A percentile compares a stretch with the other conserved stretches of the same genome.
Evolutionary conservation across 225 moss, liverwort and hornwort species (phyloP).

Genomic region (Takakia lepidozioides): DNA sequence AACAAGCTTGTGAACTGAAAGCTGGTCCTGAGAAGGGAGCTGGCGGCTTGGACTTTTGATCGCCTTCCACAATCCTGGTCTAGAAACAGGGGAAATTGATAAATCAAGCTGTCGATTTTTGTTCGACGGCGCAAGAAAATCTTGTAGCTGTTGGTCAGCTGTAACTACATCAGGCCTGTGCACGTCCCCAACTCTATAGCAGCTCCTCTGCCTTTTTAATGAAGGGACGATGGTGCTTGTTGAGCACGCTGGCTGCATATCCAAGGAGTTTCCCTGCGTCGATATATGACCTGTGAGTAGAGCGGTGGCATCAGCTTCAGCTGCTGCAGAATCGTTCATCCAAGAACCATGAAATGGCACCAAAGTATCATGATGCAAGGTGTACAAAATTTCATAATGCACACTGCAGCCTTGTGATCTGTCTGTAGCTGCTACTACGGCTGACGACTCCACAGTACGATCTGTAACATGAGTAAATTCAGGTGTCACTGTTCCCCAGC

Average conservation of each 20-base stretch:
- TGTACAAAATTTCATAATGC: slow-evolving; percentile 23
- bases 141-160: slow-evolving; percentile 16
- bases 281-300: background rate
- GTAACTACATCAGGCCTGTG: slow-evolving; percentile 46
- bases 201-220: slow-evolving; percentile 46
- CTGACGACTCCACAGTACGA: slow-evolving; percentile 36
- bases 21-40: slow-evolving; percentile 16
- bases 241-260: slow-evolving; percentile 19
- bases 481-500: slow-evolving; percentile 48
- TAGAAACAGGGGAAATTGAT: slow-evolving; percentile 8
- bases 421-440: slow-evolving; percentile 38
- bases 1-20: slow-evolving; percentile 9
- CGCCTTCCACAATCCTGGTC: slow-evolving; percentile 8
- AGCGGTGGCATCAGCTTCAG: too few relatives aligned
- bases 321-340: slow-evolving; percentile 9
- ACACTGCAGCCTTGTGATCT: slow-evolving; percentile 19
- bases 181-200: too few relatives aligned
- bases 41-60: slow-evolving; percentile 9
- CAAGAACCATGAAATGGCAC: slow-evolving; percentile 29
- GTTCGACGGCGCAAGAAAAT: slow-evolving; percentile 20
- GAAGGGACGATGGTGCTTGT: slow-evolving; percentile 15
- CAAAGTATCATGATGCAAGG: slow-evolving; percentile 15
- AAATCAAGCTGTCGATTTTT: slow-evolving; percentile 27
- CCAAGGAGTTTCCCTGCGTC: slow-evolving; percentile 11
- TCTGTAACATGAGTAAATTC: slow-evolving; percentile 30